These are phyloP conservation scores for Pichia sp. DNA, from an alignment of 1,139 yeast species.

Conservation along the genomic window DNA sequence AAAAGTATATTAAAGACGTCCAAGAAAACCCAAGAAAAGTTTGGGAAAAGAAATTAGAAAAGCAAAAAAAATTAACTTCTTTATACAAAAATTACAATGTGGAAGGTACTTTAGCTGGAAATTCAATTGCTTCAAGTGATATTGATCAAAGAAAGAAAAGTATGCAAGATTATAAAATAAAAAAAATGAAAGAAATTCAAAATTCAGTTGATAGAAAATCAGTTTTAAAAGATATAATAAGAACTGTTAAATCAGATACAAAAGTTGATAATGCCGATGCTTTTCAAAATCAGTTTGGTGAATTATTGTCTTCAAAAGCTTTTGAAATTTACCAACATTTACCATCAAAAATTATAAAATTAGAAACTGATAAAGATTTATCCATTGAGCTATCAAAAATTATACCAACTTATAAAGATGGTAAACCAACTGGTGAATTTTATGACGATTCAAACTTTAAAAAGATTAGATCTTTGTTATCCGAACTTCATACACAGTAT, in stretches of 20 bases:
- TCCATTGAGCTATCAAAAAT: slow-evolving; percentile 27
- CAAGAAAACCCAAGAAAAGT: slow-evolving; percentile 50
- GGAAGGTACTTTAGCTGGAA: slow-evolving; percentile 17
- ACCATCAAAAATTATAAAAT: slow-evolving; percentile 20
- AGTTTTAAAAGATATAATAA: slow-evolving; percentile 38
- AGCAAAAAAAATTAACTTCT: slow-evolving; percentile 20
- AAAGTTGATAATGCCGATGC: slow-evolving; percentile 10
- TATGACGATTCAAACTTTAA: slow-evolving; percentile 34
- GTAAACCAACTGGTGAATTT: slow-evolving; percentile 34
- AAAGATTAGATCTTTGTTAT: slow-evolving; percentile 48
- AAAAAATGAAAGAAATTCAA: slow-evolving; percentile 36
- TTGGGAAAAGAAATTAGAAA: slow-evolving; percentile 48
- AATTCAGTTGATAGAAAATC: slow-evolving; percentile 39
- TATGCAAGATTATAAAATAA: slow-evolving; percentile 29
- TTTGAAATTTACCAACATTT: slow-evolving; percentile 23
- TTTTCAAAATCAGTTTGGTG: slow-evolving; percentile 27
- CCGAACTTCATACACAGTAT: slow-evolving; percentile 47
- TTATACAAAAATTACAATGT: slow-evolving; percentile 20
- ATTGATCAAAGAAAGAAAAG: slow-evolving; percentile 22
- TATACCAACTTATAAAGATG: slow-evolving; percentile 29
- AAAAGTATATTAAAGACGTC: slow-evolving; percentile 57
- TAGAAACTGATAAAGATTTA: slow-evolving; percentile 18
- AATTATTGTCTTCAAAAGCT: slow-evolving; percentile 23
- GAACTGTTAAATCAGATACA: slow-evolving; percentile 18
- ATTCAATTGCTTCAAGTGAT: slow-evolving; percentile 14